Conservation (phyloP, 768 basidiomycete genomes). For the Ramaria rubella region DNA sequence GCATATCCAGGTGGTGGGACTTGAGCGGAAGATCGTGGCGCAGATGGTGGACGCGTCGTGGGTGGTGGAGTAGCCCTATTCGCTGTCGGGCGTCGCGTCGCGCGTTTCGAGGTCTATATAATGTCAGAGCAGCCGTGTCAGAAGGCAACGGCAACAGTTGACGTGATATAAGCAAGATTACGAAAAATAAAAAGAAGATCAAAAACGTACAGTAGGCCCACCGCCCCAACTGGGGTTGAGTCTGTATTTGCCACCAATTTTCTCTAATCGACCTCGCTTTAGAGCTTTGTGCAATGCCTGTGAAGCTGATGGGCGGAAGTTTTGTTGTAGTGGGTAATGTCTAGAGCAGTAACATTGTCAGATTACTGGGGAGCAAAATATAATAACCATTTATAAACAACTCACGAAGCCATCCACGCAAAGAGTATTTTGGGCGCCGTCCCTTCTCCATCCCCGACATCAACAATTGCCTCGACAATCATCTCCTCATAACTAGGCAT, state of each 20-base stretch:
- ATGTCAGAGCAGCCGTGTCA: neutral
- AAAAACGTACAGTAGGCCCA: constrained; percentile 52
- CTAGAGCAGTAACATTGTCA: constrained; percentile 18
- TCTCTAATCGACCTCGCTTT: constrained; percentile 75
- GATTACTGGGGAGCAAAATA: no score
- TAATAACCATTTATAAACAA: no score
- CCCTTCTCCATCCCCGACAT: constrained; percentile 64
- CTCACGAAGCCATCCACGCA: constrained; percentile 63
- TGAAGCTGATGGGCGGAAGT: constrained; percentile 84
- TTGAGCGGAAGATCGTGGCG: constrained; percentile 18
- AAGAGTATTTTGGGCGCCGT: constrained; percentile 79
- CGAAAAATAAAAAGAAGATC: constrained; percentile 2
- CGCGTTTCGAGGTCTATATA: constrained; percentile 63
- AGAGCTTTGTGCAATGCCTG: constrained; percentile 85
- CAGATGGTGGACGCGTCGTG: constrained; percentile 31
- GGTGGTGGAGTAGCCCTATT: constrained; percentile 12
- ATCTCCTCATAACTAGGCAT: constrained; percentile 88
- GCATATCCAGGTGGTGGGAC: constrained; percentile 33
- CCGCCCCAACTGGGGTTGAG: constrained; percentile 77
- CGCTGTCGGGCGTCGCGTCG: constrained; percentile 56
- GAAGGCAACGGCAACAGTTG: neutral
- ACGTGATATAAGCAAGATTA: neutral
- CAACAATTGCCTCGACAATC: constrained; percentile 74
- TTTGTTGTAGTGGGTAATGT: constrained; percentile 77
- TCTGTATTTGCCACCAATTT: constrained; percentile 69